Conservation (phyloP, 352 stramenopile genomes). For the Globisporangium polare region DNA sequence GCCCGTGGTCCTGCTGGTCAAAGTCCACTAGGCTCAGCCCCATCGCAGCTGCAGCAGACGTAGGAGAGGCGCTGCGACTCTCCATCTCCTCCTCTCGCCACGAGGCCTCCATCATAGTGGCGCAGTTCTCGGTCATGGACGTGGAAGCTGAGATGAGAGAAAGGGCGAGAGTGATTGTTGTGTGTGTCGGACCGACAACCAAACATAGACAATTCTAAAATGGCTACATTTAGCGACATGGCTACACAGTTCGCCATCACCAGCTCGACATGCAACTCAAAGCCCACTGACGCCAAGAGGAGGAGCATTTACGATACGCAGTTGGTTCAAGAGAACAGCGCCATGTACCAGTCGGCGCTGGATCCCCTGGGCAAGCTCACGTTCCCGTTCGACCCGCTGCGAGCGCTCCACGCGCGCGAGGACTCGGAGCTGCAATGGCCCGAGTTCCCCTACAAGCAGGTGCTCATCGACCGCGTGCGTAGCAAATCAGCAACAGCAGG, state of each 20-base stretch:
- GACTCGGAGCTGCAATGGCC: constrained; percentile 46
- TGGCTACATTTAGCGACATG: constrained; percentile 1
- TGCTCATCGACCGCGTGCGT: constrained; percentile 48
- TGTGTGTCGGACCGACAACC: background rate
- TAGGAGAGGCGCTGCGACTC: background rate
- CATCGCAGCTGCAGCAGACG: background rate
- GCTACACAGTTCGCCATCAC: background rate
- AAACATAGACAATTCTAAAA: constrained; percentile 6
- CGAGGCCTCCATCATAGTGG: background rate
- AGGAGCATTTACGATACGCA: background rate
- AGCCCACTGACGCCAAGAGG: too few species aligned
- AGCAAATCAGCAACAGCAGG: constrained; percentile 19
- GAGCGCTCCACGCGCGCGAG: constrained; percentile 37
- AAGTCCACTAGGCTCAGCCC: constrained; percentile 4
- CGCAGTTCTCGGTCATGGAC: background rate
- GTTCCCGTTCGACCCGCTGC: constrained; percentile 59
- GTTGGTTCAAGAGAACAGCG: background rate
- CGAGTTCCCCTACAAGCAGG: constrained; percentile 71
- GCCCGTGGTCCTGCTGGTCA: background rate
- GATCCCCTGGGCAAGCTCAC: constrained; percentile 31
- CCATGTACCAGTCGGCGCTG: constrained; percentile 49
- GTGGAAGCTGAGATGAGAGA: background rate
- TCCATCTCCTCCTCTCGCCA: background rate
- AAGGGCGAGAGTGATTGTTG: background rate
- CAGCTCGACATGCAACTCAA: too few species aligned